phyloP scores from a whole-genome alignment of 768 basidiomycete genomes.

The Collybiopsis luxurians region DNA sequence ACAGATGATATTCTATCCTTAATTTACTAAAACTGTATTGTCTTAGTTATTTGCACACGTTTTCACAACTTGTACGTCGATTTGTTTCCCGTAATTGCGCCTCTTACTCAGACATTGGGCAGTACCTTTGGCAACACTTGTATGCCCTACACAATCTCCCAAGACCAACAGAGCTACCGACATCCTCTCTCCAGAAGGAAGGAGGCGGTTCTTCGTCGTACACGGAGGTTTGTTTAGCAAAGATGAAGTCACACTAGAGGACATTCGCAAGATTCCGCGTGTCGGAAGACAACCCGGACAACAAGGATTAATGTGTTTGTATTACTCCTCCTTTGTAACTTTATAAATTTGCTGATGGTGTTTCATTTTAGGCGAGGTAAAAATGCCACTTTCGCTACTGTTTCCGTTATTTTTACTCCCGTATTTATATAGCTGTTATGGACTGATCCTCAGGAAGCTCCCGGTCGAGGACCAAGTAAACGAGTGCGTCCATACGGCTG shows the following conservation, averaged over 20 bases:
- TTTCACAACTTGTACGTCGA: slow-evolving; percentile 77
- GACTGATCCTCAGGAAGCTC: slow-evolving; percentile 91
- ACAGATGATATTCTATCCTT: background rate
- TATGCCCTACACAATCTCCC: slow-evolving; percentile 69
- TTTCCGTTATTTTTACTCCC: background rate
- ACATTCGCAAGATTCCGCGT: slow-evolving; percentile 84
- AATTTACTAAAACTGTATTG: background rate
- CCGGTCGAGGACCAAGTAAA: slow-evolving; percentile 95
- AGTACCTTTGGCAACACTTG: slow-evolving; percentile 90
- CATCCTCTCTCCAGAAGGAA: slow-evolving; percentile 80
- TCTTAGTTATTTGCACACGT: slow-evolving; percentile 85
- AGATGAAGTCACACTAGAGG: slow-evolving; percentile 92
- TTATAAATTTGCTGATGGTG: slow-evolving; percentile 1
- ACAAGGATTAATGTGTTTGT: slow-evolving; percentile 91
- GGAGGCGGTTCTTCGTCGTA: slow-evolving; percentile 89
- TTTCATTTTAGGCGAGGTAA: slow-evolving; percentile 58
- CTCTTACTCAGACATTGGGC: background rate
- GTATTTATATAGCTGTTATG: slow-evolving; percentile 67
- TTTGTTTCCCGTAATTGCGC: background rate
- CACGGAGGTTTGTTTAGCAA: slow-evolving; percentile 97
- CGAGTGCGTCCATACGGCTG: slow-evolving; percentile 60
- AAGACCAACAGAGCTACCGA: slow-evolving; percentile 37
- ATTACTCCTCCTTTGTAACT: background rate
- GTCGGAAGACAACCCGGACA: slow-evolving; percentile 90
- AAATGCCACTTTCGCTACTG: background rate